A percentile compares a stretch with the other conserved stretches of the same genome.
Conservation (phyloP, 176 grass and related monocot species). For the Bothriochloa decipiens region DNA sequence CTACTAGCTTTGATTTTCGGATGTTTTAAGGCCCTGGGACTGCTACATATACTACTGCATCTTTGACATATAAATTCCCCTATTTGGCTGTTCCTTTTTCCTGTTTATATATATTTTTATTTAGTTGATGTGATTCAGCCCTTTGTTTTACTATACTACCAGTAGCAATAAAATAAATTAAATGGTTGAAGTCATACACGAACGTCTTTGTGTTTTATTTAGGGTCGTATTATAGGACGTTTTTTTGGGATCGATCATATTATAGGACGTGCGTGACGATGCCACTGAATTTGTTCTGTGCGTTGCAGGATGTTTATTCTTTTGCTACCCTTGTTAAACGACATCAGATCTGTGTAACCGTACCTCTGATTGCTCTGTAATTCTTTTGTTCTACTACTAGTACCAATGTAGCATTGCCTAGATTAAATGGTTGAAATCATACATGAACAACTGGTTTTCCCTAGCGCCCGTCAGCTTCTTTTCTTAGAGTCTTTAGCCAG, state of each 20-base stretch:
- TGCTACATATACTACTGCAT: too few relatives aligned
- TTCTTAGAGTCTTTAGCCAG: too few relatives aligned
- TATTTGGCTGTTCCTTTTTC: too few relatives aligned
- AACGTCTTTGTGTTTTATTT: background rate
- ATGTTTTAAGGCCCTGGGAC: background rate
- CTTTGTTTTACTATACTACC: background rate
- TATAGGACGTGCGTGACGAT: too few relatives aligned
- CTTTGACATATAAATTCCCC: too few relatives aligned
- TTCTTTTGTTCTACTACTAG: background rate
- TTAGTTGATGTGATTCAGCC: too few relatives aligned
- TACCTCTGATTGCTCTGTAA: background rate
- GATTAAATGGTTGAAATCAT: background rate
- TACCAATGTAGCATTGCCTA: background rate
- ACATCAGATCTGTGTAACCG: too few relatives aligned
- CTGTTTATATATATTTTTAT: too few relatives aligned
- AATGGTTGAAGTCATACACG: background rate
- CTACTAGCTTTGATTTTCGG: background rate
- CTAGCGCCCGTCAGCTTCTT: too few relatives aligned
- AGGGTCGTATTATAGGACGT: background rate
- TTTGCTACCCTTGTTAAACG: too few relatives aligned
- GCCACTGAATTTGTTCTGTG: background rate
- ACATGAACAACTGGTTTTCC: background rate
- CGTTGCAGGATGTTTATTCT: background rate
- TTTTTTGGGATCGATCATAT: too few relatives aligned
- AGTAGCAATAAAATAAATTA: background rate